Base-by-base conservation (phyloP, 805 yeast genomes). In the Candida boidinii region DNA sequence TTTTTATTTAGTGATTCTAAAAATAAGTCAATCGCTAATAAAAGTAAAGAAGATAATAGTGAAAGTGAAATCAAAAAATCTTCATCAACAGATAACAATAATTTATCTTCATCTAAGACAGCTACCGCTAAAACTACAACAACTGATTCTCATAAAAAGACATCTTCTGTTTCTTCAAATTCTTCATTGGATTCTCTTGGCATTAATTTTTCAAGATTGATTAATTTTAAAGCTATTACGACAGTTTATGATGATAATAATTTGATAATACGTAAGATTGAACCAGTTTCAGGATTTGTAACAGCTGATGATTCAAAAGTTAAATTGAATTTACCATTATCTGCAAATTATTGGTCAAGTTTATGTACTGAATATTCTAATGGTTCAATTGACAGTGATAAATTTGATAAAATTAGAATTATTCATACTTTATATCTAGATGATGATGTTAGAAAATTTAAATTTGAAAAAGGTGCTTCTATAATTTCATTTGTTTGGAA, bases 401-500 rank as follows among this genome's bases (percentile, higher is more conserved):
- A 44, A 18, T 46, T 53, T 31, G 45, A 48, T 28, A 31, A 36
- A 26, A 28, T 50, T 18, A 43, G 45, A 25, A 44, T 56, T 14
- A 45, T 51, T 4, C 60, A 56, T 37, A 45, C 56, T 4, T 31
- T 56, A 17, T 43, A 42, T 20, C 35, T 43, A 3, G 53, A 54
- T 39, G 59, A 53, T 39, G 58, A 52, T 23, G 28, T 45, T 11
- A 31, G 39, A 4, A 37, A 40, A 17, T 30, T 43, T 8, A 44
- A 34, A 16, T 30, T 38, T 12, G 39, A 36, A 4, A 36, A 28
- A 11, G 17, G 31, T 4, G 20, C 34, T 4, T 57, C 60, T 4
- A 19, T 56, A 17, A 45, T 44, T 29, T 46, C 58, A 2, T 46
- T 53, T 23, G 37, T 56, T 29, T 56, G 60, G 60, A 60, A 56